These are phyloP conservation scores for Talaromyces thailandensis DNA, from an alignment of 495 filamentous ascomycete species.

Conservation along the genomic window DNA sequence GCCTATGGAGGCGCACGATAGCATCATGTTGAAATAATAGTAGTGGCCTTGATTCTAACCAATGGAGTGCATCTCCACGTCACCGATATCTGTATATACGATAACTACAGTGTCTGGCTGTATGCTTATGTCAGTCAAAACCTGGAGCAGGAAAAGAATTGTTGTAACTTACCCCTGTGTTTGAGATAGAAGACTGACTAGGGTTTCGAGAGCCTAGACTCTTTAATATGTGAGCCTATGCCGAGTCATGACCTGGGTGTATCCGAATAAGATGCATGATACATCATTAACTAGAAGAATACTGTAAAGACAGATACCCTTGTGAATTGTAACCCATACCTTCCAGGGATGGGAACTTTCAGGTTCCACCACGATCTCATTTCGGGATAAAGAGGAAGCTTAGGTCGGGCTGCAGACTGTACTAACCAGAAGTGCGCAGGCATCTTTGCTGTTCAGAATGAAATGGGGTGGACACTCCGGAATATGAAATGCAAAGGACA, in stretches of 20 bases:
- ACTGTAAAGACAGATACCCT: neutral
- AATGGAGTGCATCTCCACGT: neutral
- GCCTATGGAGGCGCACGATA: neutral
- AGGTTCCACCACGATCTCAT: neutral
- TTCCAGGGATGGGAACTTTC: neutral
- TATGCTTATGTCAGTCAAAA: neutral
- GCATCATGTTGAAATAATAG: neutral
- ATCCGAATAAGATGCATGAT: neutral
- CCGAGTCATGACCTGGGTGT: neutral
- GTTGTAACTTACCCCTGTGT: neutral
- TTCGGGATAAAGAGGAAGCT: neutral
- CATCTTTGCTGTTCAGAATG: neutral
- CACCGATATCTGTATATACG: neutral
- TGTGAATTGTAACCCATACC: neutral
- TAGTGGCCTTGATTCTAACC: neutral
- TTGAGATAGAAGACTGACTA: neutral
- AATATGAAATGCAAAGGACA: constrained; percentile 1
- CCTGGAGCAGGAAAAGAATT: neutral
- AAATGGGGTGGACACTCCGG: neutral
- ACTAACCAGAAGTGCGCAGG: neutral
- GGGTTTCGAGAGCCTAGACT: neutral
- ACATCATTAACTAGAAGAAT: neutral
- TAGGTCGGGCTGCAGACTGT: neutral
- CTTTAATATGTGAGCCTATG: neutral
- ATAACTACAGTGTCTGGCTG: neutral